phyloP scores from a whole-genome alignment of 805 yeast genomes.

The Ogataea dorogensis region DNA sequence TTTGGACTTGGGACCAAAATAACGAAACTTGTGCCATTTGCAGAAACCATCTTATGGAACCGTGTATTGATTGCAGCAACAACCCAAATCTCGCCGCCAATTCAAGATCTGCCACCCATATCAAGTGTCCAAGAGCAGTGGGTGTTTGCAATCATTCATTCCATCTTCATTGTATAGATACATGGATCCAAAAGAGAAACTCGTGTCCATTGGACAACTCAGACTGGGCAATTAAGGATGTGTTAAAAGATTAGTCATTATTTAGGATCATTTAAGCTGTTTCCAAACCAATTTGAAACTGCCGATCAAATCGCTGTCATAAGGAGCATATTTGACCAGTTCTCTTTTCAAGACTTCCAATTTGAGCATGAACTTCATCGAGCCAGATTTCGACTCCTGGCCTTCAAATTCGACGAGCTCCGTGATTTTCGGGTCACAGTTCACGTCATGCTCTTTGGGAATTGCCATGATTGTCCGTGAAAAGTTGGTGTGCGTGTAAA shows the following conservation, averaged over 20 bases:
- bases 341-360: conserved; percentile 19
- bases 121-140: conserved; percentile 86
- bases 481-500: conserved; percentile 13
- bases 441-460: conserved; percentile 15
- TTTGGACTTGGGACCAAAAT: conserved; percentile 93
- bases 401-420: conserved; percentile 10
- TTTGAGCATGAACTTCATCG: conserved; percentile 17
- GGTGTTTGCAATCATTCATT: conserved; percentile 98
- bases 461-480: conserved; percentile 11
- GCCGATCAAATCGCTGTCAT: conserved; percentile 11
- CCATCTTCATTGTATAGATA: conserved; percentile 92
- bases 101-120: conserved; percentile 19
- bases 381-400: conserved; percentile 11
- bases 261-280: conserved; percentile 10
- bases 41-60: conserved; percentile 97
- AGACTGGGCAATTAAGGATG: conserved; percentile 60
- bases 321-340: conserved; percentile 4
- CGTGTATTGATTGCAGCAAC: conserved; percentile 88
- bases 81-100: conserved; percentile 48
- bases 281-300: conserved; percentile 20
- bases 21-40: conserved; percentile 95
- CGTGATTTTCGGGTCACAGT: conserved; percentile 13
- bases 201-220: conserved; percentile 96
- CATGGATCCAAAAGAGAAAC: conserved; percentile 93
- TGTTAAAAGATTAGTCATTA: conserved; percentile 21